These are phyloP conservation scores for Sugiyamaella boreocaroliniensis DNA, from an alignment of 805 yeast species.

Conservation along the genomic window DNA sequence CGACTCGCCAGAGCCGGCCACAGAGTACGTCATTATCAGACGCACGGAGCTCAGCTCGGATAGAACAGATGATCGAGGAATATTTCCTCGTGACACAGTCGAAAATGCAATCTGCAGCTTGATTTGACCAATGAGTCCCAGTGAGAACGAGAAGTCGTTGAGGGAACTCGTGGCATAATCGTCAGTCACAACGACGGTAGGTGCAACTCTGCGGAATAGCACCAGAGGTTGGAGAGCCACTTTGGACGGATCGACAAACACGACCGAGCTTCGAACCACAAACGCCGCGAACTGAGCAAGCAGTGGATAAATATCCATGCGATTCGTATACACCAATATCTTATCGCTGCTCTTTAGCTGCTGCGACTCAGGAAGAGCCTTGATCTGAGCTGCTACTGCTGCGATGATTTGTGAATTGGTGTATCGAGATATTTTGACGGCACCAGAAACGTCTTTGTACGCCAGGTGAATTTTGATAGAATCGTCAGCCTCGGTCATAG, in stretches of 20 bases:
- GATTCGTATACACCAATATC: conserved; percentile 27
- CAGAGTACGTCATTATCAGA: conserved; percentile 12
- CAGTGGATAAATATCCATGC: conserved; percentile 23
- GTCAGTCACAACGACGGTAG: conserved; percentile 29
- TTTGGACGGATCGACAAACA: conserved; percentile 19
- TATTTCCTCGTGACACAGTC: conserved; percentile 24
- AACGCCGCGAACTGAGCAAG: conserved; percentile 29
- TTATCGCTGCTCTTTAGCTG: conserved; percentile 27
- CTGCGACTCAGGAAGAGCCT: conserved; percentile 27
- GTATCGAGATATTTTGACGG: conserved; percentile 8
- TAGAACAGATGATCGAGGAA: conserved; percentile 22
- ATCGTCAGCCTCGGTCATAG: neutral
- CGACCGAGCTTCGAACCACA: conserved; percentile 21
- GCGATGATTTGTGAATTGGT: conserved; percentile 27
- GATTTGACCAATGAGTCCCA: conserved; percentile 11
- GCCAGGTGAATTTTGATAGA: neutral
- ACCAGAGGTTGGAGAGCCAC: conserved; percentile 7
- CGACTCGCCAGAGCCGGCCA: conserved; percentile 18
- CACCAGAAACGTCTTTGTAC: conserved; percentile 4
- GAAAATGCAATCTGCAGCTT: conserved; percentile 1
- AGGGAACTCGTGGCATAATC: conserved; percentile 27
- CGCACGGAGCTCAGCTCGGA: conserved; percentile 25
- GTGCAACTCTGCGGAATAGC: conserved; percentile 19
- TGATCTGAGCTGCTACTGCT: conserved; percentile 33
- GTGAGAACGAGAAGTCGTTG: conserved; percentile 20